phyloP scores from a whole-genome alignment of 352 stramenopile genomes.

The Phytophthora syringae region DNA sequence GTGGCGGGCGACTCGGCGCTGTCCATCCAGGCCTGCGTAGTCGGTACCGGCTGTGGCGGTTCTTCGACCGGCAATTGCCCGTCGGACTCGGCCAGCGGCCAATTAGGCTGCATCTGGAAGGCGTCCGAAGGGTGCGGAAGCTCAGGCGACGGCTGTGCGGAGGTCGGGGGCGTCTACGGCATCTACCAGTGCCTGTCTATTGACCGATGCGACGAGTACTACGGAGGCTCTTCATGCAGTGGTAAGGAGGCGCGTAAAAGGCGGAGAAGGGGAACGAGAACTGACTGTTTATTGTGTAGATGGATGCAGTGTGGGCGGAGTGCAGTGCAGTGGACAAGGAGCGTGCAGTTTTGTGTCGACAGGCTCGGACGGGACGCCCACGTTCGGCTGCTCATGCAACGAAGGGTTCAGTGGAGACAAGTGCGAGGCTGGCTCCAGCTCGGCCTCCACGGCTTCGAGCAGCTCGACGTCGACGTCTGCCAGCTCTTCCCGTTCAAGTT shows the following conservation, averaged over 20 bases:
- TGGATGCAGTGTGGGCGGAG: slow-evolving; percentile 47
- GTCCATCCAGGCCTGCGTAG: slow-evolving; percentile 75
- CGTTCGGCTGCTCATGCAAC: slow-evolving; percentile 71
- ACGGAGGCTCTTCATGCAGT: slow-evolving; percentile 57
- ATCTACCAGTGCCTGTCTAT: slow-evolving; percentile 88
- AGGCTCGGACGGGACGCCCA: slow-evolving; percentile 32
- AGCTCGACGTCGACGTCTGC: slow-evolving; percentile 1
- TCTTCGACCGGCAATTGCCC: slow-evolving; percentile 59
- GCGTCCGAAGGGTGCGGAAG: neutral
- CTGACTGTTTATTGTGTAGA: slow-evolving; percentile 24
- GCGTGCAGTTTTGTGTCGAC: slow-evolving; percentile 52
- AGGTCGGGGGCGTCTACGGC: slow-evolving; percentile 17
- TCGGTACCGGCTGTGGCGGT: slow-evolving; percentile 61
- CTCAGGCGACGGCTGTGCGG: slow-evolving; percentile 16
- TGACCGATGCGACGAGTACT: slow-evolving; percentile 78
- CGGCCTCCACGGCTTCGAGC: neutral
- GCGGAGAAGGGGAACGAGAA: too few relatives aligned
- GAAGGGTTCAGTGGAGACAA: slow-evolving; percentile 72
- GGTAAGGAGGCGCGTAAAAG: slow-evolving; percentile 30
- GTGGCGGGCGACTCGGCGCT: slow-evolving; percentile 71
- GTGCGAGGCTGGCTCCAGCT: slow-evolving; percentile 42
- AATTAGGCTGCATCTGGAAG: slow-evolving; percentile 68
- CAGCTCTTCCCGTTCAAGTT: slow-evolving; percentile 10
- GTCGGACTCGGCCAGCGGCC: slow-evolving; percentile 56
- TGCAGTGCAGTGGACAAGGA: slow-evolving; percentile 76